Evolutionary conservation across 2,329 filamentous ascomycete species (phyloP), one percentile per base, ranked within the genome.

Genomic region (Neonectria neomacrospora): DNA sequence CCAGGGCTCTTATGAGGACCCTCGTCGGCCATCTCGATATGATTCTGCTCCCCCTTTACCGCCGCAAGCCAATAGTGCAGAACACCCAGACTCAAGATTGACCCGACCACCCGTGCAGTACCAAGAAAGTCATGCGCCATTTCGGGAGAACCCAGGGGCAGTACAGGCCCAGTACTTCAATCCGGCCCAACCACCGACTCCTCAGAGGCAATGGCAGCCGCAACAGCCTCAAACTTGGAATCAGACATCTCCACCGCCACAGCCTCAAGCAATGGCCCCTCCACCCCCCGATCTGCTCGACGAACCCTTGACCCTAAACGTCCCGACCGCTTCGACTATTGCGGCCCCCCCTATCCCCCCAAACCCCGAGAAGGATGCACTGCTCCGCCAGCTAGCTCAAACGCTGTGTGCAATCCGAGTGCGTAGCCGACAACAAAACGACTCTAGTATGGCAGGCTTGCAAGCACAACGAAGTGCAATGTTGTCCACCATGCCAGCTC

Each of bases 301-400:
- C 65, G 85, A 86, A 57, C 86, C 87, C 32, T 77, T 88, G 14
- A 83, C 82, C 10, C 77, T 87, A 23, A 71, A 81, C 16, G 79
- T 86, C 12, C 82, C 86, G 2, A 78, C 82, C 4, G 79, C 81
- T 2, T 80, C 82, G 0, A 80, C 84, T 22, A 75, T 88, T 8
- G 85, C 90, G 6, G 88, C 93, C 1, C 95, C 96, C 0, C 94
- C 95, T 0, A 93, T 97, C 32, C 95, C 96, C 0, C 94, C 94
- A 0, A 99, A 99, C 73, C 96, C 96, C 0, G 93, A 98, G 79
- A 97, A 97, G 76, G 94, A 98, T 77, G 90, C 91, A 20, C 86
- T 98, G 16, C 85, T 97, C 3, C 86, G 86, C 56, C 91, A 94
- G 47, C 86, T 98, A 30, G 93, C 90, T 37, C 83, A 86, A 59